A percentile compares a stretch with the other conserved stretches of the same genome.
Evolutionary conservation across 305 asterid species (phyloP).

Genomic region (Fraxinus greggii): DNA sequence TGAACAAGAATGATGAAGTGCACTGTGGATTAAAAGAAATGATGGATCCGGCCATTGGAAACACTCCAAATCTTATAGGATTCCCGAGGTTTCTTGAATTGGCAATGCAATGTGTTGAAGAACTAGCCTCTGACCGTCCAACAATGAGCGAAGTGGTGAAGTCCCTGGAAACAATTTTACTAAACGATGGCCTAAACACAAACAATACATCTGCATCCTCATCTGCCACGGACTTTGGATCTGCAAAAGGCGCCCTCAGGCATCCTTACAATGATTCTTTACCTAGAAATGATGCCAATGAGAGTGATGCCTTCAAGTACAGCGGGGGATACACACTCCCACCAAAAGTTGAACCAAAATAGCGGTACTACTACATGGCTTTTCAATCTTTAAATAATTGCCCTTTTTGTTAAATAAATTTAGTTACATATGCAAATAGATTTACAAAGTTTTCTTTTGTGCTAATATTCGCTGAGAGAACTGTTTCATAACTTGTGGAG

Average conservation of each 20-base stretch:
- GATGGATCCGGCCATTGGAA: constrained; percentile 65
- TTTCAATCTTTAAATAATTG: neutral
- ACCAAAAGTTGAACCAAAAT: constrained; percentile 47
- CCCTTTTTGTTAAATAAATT: neutral
- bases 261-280: constrained; percentile 54
- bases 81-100: constrained; percentile 62
- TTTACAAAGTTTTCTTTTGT: constrained; percentile 6
- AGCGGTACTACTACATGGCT: neutral
- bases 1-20: constrained; percentile 57
- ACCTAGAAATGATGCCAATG: constrained; percentile 25
- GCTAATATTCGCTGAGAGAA: neutral
- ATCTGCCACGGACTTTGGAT: constrained; percentile 69
- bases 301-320: constrained; percentile 61
- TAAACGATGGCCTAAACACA: constrained; percentile 69
- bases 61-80: constrained; percentile 47
- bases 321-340: constrained; percentile 55
- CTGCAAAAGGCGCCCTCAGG: constrained; percentile 35
- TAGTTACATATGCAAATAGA: constrained; percentile 16
- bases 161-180: constrained; percentile 58
- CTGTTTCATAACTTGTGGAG: neutral
- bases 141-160: constrained; percentile 85
- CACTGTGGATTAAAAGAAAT: constrained; percentile 54
- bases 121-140: constrained; percentile 82
- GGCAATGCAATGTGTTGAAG: constrained; percentile 92
- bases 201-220: constrained; percentile 79